Conservation (phyloP, 345 rosid genomes). For the Citrus medica region DNA sequence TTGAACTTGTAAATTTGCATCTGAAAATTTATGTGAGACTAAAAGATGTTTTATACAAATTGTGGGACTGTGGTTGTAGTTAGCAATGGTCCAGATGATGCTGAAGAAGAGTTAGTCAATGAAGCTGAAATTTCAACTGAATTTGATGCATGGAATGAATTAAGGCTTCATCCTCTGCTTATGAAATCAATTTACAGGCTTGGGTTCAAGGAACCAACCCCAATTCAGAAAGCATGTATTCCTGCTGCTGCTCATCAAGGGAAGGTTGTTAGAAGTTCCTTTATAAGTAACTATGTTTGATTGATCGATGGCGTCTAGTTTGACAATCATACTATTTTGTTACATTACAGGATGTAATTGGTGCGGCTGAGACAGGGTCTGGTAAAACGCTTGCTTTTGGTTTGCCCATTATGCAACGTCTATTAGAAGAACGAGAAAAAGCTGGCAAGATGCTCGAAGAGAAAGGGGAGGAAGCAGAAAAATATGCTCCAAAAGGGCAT, state of each 20-base stretch:
- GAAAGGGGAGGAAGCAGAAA: slow-evolving; percentile 60
- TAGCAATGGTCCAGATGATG: slow-evolving; percentile 28
- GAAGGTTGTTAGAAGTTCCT: slow-evolving; percentile 50
- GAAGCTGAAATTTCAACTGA: slow-evolving; percentile 46
- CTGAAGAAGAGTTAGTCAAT: slow-evolving; percentile 43
- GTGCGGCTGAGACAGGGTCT: slow-evolving; percentile 98
- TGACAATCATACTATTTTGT: slow-evolving; percentile 1
- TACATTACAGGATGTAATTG: slow-evolving; percentile 73
- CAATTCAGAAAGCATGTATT: slow-evolving; percentile 86
- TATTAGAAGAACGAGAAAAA: slow-evolving; percentile 82
- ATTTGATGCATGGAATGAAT: slow-evolving; percentile 70
- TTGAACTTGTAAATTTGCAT: background rate
- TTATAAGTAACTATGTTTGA: background rate
- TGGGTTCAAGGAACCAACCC: slow-evolving; percentile 88
- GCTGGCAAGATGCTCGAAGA: slow-evolving; percentile 40
- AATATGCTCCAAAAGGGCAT: slow-evolving; percentile 61
- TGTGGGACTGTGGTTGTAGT: slow-evolving; percentile 23
- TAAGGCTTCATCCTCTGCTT: slow-evolving; percentile 80
- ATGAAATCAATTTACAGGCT: slow-evolving; percentile 72
- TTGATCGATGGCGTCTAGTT: background rate
- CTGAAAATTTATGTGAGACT: background rate
- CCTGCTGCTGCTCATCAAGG: slow-evolving; percentile 95
- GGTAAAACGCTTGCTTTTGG: slow-evolving; percentile 99
- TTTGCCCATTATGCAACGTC: slow-evolving; percentile 88
- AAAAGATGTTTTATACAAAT: background rate